phyloP scores from a whole-genome alignment of 2,329 filamentous ascomycete species.

The Magnaporthales sp. region DNA sequence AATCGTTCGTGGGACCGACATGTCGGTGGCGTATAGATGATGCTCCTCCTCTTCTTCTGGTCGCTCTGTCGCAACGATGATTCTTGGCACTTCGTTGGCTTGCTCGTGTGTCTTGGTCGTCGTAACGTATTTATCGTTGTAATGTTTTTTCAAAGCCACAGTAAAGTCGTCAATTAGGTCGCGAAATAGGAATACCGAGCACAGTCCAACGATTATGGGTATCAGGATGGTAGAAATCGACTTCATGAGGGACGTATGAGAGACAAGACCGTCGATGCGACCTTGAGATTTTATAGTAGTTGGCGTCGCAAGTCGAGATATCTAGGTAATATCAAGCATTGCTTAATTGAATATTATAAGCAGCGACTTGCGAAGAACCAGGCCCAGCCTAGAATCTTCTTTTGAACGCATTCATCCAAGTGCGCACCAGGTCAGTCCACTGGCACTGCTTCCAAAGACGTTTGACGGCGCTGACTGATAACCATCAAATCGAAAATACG shows the following conservation, averaged over 20 bases:
- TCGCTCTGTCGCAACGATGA: neutral
- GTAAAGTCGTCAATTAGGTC: conserved; percentile 19
- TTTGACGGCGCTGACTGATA: neutral
- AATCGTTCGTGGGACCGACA: conserved; percentile 67
- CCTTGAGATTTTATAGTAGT: neutral
- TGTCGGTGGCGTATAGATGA: conserved; percentile 34
- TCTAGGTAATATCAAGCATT: neutral
- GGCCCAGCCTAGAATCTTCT: neutral
- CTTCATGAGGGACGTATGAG: conserved; percentile 24
- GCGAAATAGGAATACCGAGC: conserved; percentile 24
- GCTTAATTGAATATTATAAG: neutral
- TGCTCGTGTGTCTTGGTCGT: conserved; percentile 1
- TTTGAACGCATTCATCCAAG: neutral
- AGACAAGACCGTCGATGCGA: neutral
- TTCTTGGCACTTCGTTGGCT: neutral
- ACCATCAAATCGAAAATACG: neutral
- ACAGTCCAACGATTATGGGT: conserved; percentile 28
- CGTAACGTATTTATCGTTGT: conserved; percentile 8
- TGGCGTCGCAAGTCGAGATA: neutral
- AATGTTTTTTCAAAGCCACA: conserved; percentile 8
- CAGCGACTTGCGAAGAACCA: neutral
- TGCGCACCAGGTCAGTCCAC: neutral
- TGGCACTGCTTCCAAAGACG: neutral
- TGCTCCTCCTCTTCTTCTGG: conserved; percentile 2
- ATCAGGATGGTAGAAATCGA: conserved; percentile 23